Conservation (phyloP, 495 filamentous ascomycete species). For the Aspergillus heteromorphus region DNA sequence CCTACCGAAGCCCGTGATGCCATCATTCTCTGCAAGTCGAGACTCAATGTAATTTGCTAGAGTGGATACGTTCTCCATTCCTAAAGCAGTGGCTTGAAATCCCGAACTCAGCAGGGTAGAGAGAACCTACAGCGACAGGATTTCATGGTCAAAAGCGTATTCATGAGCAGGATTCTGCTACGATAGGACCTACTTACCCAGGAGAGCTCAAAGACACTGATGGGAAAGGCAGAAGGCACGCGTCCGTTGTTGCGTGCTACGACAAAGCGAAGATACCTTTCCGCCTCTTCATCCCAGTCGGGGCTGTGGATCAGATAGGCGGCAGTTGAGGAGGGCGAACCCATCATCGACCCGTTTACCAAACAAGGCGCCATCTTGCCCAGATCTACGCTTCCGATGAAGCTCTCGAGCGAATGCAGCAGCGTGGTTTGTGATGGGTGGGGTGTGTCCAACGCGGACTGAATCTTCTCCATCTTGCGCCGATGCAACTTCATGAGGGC, state of each 20-base stretch:
- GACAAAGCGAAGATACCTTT: constrained; percentile 24
- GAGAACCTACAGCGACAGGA: constrained; percentile 14
- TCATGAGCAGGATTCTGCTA: constrained; percentile 32
- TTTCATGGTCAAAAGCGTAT: background rate
- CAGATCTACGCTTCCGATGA: constrained; percentile 36
- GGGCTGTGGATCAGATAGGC: constrained; percentile 34
- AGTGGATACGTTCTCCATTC: background rate
- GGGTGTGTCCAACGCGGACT: constrained; percentile 16
- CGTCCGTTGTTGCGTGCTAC: constrained; percentile 18
- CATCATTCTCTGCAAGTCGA: constrained; percentile 13
- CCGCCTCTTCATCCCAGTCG: constrained; percentile 30
- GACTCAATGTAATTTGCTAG: constrained; percentile 2
- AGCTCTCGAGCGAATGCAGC: constrained; percentile 39
- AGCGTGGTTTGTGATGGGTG: constrained; percentile 20
- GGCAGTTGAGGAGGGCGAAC: constrained; percentile 41
- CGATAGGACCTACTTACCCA: constrained; percentile 17
- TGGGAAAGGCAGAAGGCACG: background rate
- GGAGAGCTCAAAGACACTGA: constrained; percentile 17
- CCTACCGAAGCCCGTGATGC: constrained; percentile 20
- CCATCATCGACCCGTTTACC: constrained; percentile 36
- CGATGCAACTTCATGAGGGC: background rate
- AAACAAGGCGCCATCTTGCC: constrained; percentile 36
- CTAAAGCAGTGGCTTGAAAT: too few species aligned
- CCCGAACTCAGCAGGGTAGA: constrained; percentile 9
- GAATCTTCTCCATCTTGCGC: background rate